These are phyloP conservation scores for Nepenthes mirabilis DNA, from an alignment of 148 eudicot species.

Conservation along the genomic window DNA sequence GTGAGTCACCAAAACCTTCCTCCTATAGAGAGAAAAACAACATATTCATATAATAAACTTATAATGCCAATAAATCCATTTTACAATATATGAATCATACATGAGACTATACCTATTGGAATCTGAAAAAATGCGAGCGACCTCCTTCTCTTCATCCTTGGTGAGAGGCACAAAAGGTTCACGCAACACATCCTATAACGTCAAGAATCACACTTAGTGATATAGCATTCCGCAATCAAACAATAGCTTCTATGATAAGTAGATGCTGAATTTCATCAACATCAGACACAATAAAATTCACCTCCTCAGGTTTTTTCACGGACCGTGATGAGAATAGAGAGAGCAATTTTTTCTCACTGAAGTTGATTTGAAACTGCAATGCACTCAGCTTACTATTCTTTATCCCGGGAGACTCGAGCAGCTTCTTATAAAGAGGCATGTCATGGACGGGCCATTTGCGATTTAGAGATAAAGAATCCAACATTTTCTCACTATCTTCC, in stretches of 20 bases:
- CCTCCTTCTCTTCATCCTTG: constrained; percentile 46
- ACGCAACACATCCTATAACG: constrained; percentile 26
- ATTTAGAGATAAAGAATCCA: constrained; percentile 16
- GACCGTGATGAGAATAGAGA: constrained; percentile 12
- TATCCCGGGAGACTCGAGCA: constrained; percentile 24
- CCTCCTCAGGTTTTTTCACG: constrained; percentile 39
- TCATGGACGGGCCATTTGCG: constrained; percentile 8
- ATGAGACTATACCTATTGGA: constrained; percentile 32
- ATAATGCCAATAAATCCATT: constrained; percentile 3
- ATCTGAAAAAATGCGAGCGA: constrained; percentile 39
- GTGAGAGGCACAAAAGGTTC: constrained; percentile 63
- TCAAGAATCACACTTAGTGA: constrained; percentile 7
- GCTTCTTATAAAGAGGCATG: constrained; percentile 23
- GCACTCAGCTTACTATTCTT: constrained; percentile 14
- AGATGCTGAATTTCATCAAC: background rate
- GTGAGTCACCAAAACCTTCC: constrained; percentile 57
- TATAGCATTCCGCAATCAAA: constrained; percentile 2
- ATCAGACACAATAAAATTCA: constrained; percentile 7
- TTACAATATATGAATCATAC: background rate
- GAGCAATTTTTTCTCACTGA: constrained; percentile 15
- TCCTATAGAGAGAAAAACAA: constrained; percentile 26
- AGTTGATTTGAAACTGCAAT: constrained; percentile 29
- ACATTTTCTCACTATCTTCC: constrained; percentile 20
- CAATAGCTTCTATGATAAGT: background rate
- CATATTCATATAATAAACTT: background rate